Percentiles rank a stretch among this genome's conserved stretches.
Evolutionary conservation across 2,329 filamentous ascomycete genomes (phyloP).

Genomic region (Fonsecaea pedrosoi): DNA sequence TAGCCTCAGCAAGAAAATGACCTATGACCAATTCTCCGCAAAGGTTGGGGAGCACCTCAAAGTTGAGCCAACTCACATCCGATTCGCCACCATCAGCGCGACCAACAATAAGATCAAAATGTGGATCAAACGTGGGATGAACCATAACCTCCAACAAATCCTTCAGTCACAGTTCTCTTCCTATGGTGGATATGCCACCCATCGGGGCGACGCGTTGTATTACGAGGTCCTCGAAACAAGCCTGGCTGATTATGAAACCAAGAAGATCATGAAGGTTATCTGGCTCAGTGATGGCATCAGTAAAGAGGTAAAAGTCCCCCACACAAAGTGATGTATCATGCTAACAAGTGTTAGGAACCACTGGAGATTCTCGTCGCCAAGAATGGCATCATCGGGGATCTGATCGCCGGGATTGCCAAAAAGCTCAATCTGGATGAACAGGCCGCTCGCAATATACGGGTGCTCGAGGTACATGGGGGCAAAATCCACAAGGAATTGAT

Average conservation of each 20-base stretch:
- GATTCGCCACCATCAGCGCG: constrained; percentile 85
- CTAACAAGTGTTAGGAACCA: constrained; percentile 62
- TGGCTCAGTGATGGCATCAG: constrained; percentile 88
- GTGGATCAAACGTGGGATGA: constrained; percentile 74
- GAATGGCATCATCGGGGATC: constrained; percentile 78
- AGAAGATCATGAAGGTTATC: constrained; percentile 82
- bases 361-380: constrained; percentile 87
- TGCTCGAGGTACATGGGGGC: constrained; percentile 82
- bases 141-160: constrained; percentile 77
- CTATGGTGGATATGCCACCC: constrained; percentile 70
- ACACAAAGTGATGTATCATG: background rate
- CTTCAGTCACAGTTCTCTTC: constrained; percentile 75
- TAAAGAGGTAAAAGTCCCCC: constrained; percentile 72
- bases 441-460: constrained; percentile 71
- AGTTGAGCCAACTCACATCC: constrained; percentile 82
- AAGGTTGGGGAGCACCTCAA: constrained; percentile 80
- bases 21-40: constrained; percentile 83
- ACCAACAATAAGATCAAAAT: constrained; percentile 78
- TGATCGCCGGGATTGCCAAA: constrained; percentile 76
- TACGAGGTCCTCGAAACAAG: constrained; percentile 96
- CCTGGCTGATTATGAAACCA: constrained; percentile 88
- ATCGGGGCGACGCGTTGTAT: constrained; percentile 79
- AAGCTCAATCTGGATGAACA: constrained; percentile 83
- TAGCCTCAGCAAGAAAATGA: constrained; percentile 83
- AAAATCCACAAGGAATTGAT: constrained; percentile 82